Evolutionary conservation across 1,139 yeast species (phyloP).

Genomic region (Candida sp.): DNA sequence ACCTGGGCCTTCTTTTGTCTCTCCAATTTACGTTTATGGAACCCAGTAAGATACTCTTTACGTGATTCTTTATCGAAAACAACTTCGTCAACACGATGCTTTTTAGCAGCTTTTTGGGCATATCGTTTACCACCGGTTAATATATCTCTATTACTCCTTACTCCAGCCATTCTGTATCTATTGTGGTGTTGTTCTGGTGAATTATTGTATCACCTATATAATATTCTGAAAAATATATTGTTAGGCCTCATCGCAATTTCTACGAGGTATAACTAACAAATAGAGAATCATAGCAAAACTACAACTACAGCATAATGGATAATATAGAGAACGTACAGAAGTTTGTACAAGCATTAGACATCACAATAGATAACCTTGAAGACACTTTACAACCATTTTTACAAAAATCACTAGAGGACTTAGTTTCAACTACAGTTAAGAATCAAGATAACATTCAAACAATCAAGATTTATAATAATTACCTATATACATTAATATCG

Average conservation of each 20-base stretch:
- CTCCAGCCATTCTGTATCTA: conserved; percentile 10
- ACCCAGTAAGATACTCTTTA: conserved; percentile 85
- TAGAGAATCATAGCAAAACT: too few relatives aligned
- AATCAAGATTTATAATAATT: conserved; percentile 34
- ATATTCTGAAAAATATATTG: not conserved
- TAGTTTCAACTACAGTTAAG: conserved; percentile 19
- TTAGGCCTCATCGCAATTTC: not conserved
- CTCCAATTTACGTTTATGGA: conserved; percentile 88
- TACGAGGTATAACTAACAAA: not conserved
- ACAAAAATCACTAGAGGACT: conserved; percentile 33
- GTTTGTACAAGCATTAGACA: conserved; percentile 24
- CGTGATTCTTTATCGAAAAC: conserved; percentile 74
- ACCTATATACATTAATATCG: conserved; percentile 44
- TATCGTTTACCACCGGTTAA: conserved; percentile 87
- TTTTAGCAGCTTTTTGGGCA: conserved; percentile 60
- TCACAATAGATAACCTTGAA: conserved; percentile 27
- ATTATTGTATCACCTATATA: not conserved
- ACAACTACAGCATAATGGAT: conserved; percentile 31
- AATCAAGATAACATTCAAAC: conserved; percentile 31
- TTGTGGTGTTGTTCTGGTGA: not conserved
- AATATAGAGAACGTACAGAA: conserved; percentile 27
- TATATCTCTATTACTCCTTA: conserved; percentile 67
- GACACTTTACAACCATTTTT: conserved; percentile 30
- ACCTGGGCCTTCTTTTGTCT: conserved; percentile 85
- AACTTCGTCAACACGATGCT: conserved; percentile 75